Evolutionary conservation across 495 filamentous ascomycete species (phyloP).

Genomic region (Pseudoneurospora amorphoporcata): DNA sequence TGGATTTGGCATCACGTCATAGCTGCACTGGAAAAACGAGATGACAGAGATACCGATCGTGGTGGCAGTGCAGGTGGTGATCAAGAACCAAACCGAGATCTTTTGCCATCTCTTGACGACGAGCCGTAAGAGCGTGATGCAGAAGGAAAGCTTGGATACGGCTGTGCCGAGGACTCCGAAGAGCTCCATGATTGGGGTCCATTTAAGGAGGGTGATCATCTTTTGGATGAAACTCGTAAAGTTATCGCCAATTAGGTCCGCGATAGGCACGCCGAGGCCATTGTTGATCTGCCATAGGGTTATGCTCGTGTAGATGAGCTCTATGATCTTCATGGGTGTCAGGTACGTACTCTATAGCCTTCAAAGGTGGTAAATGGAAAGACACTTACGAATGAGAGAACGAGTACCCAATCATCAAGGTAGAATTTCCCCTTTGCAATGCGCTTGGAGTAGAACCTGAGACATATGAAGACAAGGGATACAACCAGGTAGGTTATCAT

Average conservation of each 20-base stretch:
- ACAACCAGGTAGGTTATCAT: neutral
- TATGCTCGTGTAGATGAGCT: neutral
- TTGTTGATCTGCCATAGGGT: neutral
- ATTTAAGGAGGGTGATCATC: conserved; percentile 23
- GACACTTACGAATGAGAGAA: neutral
- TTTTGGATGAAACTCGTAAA: neutral
- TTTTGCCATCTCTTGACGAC: conserved; percentile 2
- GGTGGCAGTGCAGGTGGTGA: neutral
- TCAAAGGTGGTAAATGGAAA: neutral
- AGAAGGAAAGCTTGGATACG: conserved; percentile 6
- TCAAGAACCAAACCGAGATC: neutral
- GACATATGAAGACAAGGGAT: neutral
- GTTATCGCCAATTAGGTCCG: neutral
- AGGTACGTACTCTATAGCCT: neutral
- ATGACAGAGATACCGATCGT: neutral
- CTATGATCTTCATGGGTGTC: neutral
- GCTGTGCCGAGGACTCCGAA: neutral
- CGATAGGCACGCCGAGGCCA: neutral
- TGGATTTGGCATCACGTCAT: neutral
- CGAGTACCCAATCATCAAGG: neutral
- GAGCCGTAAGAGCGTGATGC: conserved; percentile 2
- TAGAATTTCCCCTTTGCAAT: neutral
- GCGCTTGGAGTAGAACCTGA: neutral
- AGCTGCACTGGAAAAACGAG: neutral
- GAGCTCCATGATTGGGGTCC: conserved; percentile 10